A percentile compares a stretch with the other conserved stretches of the same genome.
Evolutionary conservation across 2,329 filamentous ascomycete species (phyloP).

Genomic region (Cytospora mali): DNA sequence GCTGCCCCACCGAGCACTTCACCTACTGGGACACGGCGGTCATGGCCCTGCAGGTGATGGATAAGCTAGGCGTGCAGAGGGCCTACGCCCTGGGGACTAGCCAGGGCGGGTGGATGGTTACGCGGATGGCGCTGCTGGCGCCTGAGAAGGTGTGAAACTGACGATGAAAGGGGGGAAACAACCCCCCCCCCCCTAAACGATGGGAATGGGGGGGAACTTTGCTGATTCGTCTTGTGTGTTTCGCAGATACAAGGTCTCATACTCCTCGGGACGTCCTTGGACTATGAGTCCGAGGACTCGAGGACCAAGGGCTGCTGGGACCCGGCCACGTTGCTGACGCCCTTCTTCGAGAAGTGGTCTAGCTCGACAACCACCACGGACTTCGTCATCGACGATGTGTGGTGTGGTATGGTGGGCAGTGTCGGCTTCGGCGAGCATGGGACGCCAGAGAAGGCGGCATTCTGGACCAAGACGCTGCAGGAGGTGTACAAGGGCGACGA

Average conservation of each 20-base stretch:
- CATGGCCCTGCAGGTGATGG: conserved; percentile 59
- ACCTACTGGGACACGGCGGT: conserved; percentile 59
- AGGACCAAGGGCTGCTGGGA: conserved; percentile 54
- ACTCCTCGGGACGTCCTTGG: conserved; percentile 55
- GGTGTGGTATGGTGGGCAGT: conserved; percentile 47
- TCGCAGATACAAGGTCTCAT: conserved; percentile 50
- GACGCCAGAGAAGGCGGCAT: conserved; percentile 41
- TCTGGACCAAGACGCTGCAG: conserved; percentile 51
- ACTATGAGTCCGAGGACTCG: conserved; percentile 52
- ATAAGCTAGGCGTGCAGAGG: conserved; percentile 49
- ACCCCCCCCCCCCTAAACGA: no score
- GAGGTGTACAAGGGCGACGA: conserved; percentile 52
- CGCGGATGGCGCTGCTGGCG: conserved; percentile 54
- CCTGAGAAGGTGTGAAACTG: conserved; percentile 41
- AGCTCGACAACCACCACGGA: conserved; percentile 41
- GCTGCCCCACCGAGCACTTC: conserved; percentile 48
- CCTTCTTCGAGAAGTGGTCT: conserved; percentile 48
- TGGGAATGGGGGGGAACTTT: no score
- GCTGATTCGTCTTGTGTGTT: background rate
- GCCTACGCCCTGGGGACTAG: conserved; percentile 55
- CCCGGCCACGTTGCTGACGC: conserved; percentile 43
- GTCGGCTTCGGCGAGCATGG: conserved; percentile 50
- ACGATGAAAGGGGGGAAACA: no score
- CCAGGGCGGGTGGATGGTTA: conserved; percentile 55
- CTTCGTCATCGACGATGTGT: conserved; percentile 51